phyloP scores from a whole-genome alignment of 306 rosid species.

The Pachyrhizus erosus region DNA sequence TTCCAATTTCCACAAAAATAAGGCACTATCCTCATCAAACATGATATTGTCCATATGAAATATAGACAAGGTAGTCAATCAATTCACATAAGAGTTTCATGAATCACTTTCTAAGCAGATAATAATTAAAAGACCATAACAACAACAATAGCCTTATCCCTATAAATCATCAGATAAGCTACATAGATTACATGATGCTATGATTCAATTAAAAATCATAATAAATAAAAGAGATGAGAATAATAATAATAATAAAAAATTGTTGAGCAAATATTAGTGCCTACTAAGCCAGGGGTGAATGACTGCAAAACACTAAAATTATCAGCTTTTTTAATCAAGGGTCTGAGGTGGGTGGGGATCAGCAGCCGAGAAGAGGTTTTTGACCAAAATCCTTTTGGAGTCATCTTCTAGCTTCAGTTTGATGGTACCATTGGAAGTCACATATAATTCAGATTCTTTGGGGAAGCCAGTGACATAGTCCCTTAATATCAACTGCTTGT shows the following conservation, averaged over 20 bases:
- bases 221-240: not conserved
- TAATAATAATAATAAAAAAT: too few species aligned
- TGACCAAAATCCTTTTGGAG: constrained; percentile 48
- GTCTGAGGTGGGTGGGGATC: constrained; percentile 58
- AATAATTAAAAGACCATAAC: too few species aligned
- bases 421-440: constrained; percentile 23
- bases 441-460: constrained; percentile 10
- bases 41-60: not conserved
- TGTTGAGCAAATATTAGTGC: not conserved
- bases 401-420: constrained; percentile 37
- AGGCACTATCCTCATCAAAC: not conserved
- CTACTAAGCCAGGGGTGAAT: constrained; percentile 46
- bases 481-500: constrained; percentile 25
- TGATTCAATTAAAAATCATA: too few species aligned
- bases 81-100: not conserved
- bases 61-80: not conserved
- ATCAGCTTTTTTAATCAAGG: constrained; percentile 32
- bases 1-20: not conserved
- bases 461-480: constrained; percentile 21
- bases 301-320: constrained; percentile 24
- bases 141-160: too few species aligned
- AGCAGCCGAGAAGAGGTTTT: constrained; percentile 53
- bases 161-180: too few species aligned
- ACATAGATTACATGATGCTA: too few species aligned
- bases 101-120: not conserved